Evolutionary conservation across 495 filamentous ascomycete species (phyloP).

Genomic region (Saxispiralis lemnorum): DNA sequence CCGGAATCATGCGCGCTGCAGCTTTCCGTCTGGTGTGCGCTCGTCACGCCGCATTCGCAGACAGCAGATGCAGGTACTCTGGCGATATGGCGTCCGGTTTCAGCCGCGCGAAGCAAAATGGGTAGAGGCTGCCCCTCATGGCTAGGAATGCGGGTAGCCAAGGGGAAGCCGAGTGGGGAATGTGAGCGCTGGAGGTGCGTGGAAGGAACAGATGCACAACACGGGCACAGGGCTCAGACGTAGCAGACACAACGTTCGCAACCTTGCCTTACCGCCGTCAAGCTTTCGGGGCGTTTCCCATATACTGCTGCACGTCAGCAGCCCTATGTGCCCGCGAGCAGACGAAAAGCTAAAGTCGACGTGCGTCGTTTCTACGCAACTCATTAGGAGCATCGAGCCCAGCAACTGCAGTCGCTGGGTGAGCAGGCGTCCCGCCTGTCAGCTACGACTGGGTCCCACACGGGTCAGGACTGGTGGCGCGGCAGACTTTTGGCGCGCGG

Average conservation of each 20-base stretch:
- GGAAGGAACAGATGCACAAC: neutral
- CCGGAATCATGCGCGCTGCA: neutral
- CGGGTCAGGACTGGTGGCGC: neutral
- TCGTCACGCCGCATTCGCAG: slow-evolving; percentile 15
- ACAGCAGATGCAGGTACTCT: slow-evolving; percentile 6
- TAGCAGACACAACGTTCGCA: neutral
- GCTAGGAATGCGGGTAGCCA: neutral
- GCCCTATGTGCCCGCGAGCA: neutral
- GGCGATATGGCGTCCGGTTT: neutral
- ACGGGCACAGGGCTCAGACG: neutral
- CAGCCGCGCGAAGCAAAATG: neutral
- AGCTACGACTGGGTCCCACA: neutral
- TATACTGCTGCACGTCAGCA: slow-evolving; percentile 12
- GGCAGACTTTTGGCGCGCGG: neutral
- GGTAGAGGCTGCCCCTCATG: neutral
- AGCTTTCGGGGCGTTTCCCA: neutral
- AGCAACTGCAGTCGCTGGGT: neutral
- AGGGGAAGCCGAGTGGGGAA: neutral
- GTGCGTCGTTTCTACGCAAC: too few relatives aligned
- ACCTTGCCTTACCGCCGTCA: neutral
- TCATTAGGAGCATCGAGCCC: slow-evolving; percentile 3
- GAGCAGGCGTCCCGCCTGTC: neutral
- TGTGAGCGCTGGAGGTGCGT: neutral
- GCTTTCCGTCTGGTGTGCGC: slow-evolving; percentile 9
- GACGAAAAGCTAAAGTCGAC: too few relatives aligned